Evolutionary conservation across 2,329 filamentous ascomycete genomes (phyloP), one percentile per base, ranked within the genome.

Genomic region (Cladobotryum protrusum): DNA sequence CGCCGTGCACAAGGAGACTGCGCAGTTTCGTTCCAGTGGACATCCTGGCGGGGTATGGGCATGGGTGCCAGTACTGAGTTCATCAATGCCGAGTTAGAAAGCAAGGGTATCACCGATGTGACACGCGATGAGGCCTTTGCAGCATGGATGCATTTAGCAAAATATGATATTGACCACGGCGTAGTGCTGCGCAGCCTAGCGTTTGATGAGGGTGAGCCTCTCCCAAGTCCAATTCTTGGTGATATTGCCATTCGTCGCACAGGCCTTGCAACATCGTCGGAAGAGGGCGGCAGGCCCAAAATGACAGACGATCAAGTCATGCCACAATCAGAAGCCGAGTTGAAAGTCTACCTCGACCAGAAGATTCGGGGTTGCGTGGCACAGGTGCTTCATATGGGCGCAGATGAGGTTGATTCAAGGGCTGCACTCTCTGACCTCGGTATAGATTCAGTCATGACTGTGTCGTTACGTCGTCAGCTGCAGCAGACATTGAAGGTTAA

Each of bases 41-140:
- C 49, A 8, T 37, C 49, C n/a, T 48, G 47, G 46, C 43, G 52
- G 3, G 46, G 43, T 3, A 33, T 45, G 18, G 47, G 49, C 37
- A 54, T 54, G 52, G 52, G 15, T 9, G 33, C 46, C 18, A 44
- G 45, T 24, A 54, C 49, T 5, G 49, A 50, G 3, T 47, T 49
- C 37, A 24, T 54, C 5, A 49, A 36, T 2, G 39, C 46, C 3
- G 52, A 54, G 33, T 39, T 54, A 3, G 42, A 52, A 13, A 52
- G 49, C 34, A 52, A 50, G 44, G 52, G 52, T 13, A 52, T 54
- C 17, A 52, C 52, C 2, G 49, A 54, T 15, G 43, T 54, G 6
- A 49, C 52, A 15, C 11, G 32, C 19, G 47, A 50, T 9, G 47
- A 54, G 18, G 52, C 52, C 2, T 54, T 54, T 33, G 20, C 18